phyloP scores from a whole-genome alignment of 139 green algal genomes.

The Chlorella sp. region DNA sequence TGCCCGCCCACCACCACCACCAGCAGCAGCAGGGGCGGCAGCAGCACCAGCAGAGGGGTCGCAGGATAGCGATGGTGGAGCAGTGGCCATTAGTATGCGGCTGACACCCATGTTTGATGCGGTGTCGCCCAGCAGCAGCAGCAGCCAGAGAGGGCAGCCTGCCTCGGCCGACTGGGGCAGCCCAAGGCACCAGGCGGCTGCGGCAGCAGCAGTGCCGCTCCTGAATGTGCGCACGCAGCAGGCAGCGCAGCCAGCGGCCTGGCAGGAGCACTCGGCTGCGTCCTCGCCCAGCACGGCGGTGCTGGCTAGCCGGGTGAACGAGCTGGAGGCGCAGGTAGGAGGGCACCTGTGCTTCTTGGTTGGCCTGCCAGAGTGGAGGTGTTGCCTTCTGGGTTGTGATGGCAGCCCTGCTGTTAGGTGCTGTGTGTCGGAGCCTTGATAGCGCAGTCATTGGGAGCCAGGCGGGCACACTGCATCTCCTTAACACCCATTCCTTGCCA shows the following conservation, averaged over 20 bases:
- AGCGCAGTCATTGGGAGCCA: too few species aligned
- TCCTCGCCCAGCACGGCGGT: neutral
- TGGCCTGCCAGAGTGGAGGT: too few species aligned
- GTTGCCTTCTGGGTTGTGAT: too few species aligned
- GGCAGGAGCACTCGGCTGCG: neutral
- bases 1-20: neutral
- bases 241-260: neutral
- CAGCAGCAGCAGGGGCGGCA: neutral
- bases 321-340: slow-evolving; percentile 32
- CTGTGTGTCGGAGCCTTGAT: too few species aligned
- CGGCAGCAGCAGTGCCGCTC: neutral
- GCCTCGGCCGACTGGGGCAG: neutral
- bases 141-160: neutral
- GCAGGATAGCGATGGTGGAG: neutral
- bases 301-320: slow-evolving; percentile 8
- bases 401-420: too few species aligned
- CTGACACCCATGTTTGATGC: slow-evolving; percentile 17
- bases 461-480: too few species aligned
- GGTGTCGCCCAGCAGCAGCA: neutral
- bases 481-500: too few species aligned
- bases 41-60: neutral
- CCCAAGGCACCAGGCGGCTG: neutral
- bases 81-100: neutral
- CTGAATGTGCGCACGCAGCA: neutral
- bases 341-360: neutral